Evolutionary conservation across 345 rosid species (phyloP).

Genomic region (Arabis alpina): DNA sequence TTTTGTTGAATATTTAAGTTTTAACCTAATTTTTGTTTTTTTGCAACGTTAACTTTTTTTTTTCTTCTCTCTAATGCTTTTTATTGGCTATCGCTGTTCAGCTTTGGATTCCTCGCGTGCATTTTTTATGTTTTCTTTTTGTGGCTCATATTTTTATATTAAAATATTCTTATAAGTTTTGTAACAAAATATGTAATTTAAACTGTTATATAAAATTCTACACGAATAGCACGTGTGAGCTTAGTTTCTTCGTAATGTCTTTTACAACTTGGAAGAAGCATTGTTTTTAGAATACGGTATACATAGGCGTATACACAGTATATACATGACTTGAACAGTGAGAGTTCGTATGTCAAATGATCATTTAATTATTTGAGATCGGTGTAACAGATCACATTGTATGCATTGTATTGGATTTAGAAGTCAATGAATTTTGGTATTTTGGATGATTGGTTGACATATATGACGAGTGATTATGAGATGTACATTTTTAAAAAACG

Average conservation of each 20-base stretch:
- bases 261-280: no score
- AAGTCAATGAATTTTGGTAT: slow-evolving; percentile 21
- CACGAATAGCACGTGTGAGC: no score
- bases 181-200: no score
- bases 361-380: slow-evolving; percentile 18
- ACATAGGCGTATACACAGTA: no score
- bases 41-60: slow-evolving; percentile 37
- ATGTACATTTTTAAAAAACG: neutral
- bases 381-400: slow-evolving; percentile 12
- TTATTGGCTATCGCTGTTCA: slow-evolving; percentile 26
- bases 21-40: neutral
- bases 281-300: no score
- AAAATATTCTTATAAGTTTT: no score
- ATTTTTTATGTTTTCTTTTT: neutral
- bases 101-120: slow-evolving; percentile 37
- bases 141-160: neutral
- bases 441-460: slow-evolving; percentile 16
- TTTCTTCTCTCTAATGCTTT: neutral
- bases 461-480: slow-evolving; percentile 3
- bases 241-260: no score
- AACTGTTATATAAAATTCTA: no score
- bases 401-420: neutral
- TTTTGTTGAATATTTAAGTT: neutral
- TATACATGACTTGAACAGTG: no score
- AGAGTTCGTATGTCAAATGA: neutral